Evolutionary conservation across 768 basidiomycete genomes (phyloP).

Genomic region (Hirschioporus abietinus): DNA sequence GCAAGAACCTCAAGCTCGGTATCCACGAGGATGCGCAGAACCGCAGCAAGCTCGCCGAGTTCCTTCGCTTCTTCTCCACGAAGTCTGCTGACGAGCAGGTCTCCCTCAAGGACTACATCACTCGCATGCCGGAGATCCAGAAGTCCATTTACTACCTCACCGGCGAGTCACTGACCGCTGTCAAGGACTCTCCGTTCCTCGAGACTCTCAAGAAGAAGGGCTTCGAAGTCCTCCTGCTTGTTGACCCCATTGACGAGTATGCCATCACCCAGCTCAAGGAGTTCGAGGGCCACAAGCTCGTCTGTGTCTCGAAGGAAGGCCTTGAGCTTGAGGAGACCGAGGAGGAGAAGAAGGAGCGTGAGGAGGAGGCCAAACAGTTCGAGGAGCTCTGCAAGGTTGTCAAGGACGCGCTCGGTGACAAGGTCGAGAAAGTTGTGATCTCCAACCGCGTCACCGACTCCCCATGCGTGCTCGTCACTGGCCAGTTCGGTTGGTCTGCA

Average conservation of each 20-base stretch:
- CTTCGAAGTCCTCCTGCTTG: constrained; percentile 95
- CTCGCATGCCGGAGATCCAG: constrained; percentile 98
- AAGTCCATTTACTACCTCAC: constrained; percentile 99
- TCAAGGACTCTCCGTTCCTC: constrained; percentile 95
- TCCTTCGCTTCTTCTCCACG: constrained; percentile 97
- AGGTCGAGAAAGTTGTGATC: constrained; percentile 98
- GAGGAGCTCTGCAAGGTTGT: constrained; percentile 88
- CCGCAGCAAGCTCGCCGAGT: constrained; percentile 98
- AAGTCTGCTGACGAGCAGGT: constrained; percentile 87
- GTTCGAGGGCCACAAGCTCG: constrained; percentile 95
- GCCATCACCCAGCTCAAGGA: constrained; percentile 98
- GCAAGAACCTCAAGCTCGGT: constrained; percentile 99
- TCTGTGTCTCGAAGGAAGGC: constrained; percentile 98
- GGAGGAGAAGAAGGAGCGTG: constrained; percentile 89
- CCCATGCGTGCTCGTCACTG: constrained; percentile 95
- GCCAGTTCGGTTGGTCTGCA: constrained; percentile 99
- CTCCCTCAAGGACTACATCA: constrained; percentile 98
- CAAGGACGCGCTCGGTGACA: constrained; percentile 98
- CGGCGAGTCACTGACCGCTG: constrained; percentile 89
- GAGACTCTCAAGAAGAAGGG: constrained; percentile 99
- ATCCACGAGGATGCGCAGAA: constrained; percentile 99
- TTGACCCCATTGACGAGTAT: constrained; percentile 99
- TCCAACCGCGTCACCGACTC: constrained; percentile 98
- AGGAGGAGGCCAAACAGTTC: constrained; percentile 79
- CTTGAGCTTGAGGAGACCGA: constrained; percentile 99